Base-by-base conservation (phyloP, 169 alveolate species). In the Eimeria acervulina region DNA sequence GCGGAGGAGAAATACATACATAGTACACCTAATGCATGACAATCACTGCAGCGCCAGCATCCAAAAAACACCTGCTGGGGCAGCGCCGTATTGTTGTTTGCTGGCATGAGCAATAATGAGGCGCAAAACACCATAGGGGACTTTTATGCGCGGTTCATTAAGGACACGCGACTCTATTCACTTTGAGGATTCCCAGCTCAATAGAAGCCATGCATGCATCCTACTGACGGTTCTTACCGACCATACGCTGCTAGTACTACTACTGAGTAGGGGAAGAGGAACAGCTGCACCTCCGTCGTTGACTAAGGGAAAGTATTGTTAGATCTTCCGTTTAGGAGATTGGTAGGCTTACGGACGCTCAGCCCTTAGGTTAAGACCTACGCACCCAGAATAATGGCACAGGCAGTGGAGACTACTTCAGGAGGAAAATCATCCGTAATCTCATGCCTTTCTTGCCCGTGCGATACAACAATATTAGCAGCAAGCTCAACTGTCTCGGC, bases 381-480 rank as follows among this genome's bases (percentile, higher is more conserved):
- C 78, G 12, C 78, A 19, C 13, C 51, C 36, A 72, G 17, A 0
- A 42, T 26, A 26, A 78, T 78, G 88, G 33, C 88, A 26, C 66
- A 78, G 23, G 12, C 66, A 1, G 26, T 40, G 63, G 88, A 42
- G 26, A 10, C 40, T 7, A n/a, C 40, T 44, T 78, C 88, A 42
- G 42, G 36, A 19, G 88, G 40, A 40, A 42, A 78, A 13, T 26
- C 66, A 40, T 78, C 88, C 26, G 40, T 38, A 13, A 78, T 26
- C 38, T 38, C 88, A 78, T 66, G 42, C 38, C 88, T 44, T n/a
- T 78, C 88, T 1, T 78, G 88, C 68, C 63, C 88, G 26, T 10
- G 66, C 23, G 40, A 8, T 42, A 47, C 61, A 47, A 26, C 63
- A 78, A 44, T 23, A 40, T 40, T 76, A 47, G 7, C 91, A 83